Evolutionary conservation across 2,329 filamentous ascomycete species (phyloP), one percentile per base, ranked within the genome.

Genomic region (Pseudocercospora ulei): DNA sequence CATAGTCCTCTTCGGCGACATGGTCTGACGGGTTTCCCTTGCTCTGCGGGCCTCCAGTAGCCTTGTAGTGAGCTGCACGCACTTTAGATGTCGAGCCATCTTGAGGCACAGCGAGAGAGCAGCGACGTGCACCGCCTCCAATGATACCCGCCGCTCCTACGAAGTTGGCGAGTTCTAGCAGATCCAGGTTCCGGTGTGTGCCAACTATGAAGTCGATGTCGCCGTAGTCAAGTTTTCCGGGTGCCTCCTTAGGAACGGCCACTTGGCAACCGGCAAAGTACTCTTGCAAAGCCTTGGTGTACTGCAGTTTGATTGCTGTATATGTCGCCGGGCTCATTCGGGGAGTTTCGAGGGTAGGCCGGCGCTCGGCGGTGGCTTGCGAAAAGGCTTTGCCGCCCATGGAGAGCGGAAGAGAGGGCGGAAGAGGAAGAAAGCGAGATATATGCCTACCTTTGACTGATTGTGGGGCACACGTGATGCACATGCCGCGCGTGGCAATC

Each of bases 121-220:
- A 51, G 8, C 36, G 44, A 16, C 41, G 35, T 3, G 16, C 23
- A 5, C 48, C 40, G 23, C 41, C 34, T 16, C 19, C 35, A 29
- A 58, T 46, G 18, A 51, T 22, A 39, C 52, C 46, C 22, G 47
- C 55, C 0, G 78, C 75, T 2, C 62, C 61, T 0, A 83, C 58
- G 0, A 62, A 52, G 3, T 44, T 41, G 1, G 57, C 58, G 5
- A 76, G 53, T 1, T 51, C 48, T 12, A 53, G 39, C 38, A 56
- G 49, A 12, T 51, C 45, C 9, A 56, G 30, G 5, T 28, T 14
- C 5, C 18, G 31, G 13, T 48, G 34, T 2, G 55, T 47, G 38
- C 52, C 62, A 1, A 83, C 69, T 1, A 85, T 59, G 42, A 87
- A 67, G 59, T 90, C 83, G 23, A 92, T 63, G 48, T 90, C 84